Percentiles rank a stretch among this genome's conserved stretches.
These are phyloP conservation scores for Baudoinia panamericana DNA, from an alignment of 495 filamentous ascomycete species.

Conservation along the genomic window DNA sequence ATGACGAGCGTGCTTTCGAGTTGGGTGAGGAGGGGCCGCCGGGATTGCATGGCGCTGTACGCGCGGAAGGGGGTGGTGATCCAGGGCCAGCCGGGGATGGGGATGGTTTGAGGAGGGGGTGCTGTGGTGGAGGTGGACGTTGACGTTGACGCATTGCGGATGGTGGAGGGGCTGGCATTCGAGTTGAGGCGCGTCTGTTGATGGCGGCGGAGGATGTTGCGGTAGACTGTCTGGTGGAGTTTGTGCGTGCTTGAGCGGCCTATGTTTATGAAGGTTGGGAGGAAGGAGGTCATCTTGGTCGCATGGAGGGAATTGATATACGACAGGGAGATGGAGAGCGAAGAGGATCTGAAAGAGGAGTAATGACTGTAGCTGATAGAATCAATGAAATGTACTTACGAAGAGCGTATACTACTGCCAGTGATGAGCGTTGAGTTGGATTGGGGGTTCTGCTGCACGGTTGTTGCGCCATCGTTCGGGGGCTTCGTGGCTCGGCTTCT, in stretches of 20 bases:
- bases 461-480: too few species aligned
- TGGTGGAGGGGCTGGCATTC: slow-evolving; percentile 6
- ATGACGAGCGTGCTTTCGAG: slow-evolving; percentile 60
- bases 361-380: neutral
- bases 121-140: neutral
- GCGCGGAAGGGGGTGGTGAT: slow-evolving; percentile 41
- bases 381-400: too few species aligned
- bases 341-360: neutral
- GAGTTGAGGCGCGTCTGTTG: slow-evolving; percentile 1
- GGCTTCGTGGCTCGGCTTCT: too few species aligned
- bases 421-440: too few species aligned
- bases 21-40: slow-evolving; percentile 65
- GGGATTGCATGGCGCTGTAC: slow-evolving; percentile 57
- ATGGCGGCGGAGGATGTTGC: slow-evolving; percentile 13
- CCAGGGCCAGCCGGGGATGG: slow-evolving; percentile 26
- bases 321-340: neutral
- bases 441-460: too few species aligned
- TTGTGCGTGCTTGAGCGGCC: slow-evolving; percentile 3
- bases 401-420: too few species aligned
- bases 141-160: neutral
- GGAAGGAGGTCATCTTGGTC: slow-evolving; percentile 12
- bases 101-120: slow-evolving; percentile 20
- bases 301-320: too few species aligned
- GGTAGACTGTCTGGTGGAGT: slow-evolving; percentile 10
- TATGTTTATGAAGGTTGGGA: too few species aligned